A percentile compares a stretch with the other conserved stretches of the same genome.
Conservation (phyloP, 768 basidiomycete species). For the Hydnomerulius pinastri region DNA sequence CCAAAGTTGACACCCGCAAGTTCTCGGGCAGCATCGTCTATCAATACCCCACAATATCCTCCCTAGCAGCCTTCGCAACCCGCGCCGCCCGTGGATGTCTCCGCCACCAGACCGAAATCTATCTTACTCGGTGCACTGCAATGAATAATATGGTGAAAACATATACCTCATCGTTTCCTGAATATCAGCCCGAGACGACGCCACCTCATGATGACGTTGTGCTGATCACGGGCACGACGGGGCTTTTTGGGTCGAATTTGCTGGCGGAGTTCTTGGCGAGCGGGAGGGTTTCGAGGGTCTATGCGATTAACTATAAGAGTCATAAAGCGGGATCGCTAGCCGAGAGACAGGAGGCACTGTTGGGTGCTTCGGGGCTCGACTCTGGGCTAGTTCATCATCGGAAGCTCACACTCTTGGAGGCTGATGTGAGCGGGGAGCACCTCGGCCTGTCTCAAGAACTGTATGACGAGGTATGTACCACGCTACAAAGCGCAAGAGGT, state of each 20-base stretch:
- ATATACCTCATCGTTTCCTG: constrained; percentile 9
- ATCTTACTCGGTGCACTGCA: constrained; percentile 12
- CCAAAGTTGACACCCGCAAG: constrained; percentile 18
- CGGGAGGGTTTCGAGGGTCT: constrained; percentile 21
- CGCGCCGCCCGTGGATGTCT: constrained; percentile 9
- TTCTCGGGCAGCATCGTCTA: constrained; percentile 38
- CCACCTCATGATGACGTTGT: constrained; percentile 14
- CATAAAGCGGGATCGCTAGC: constrained; percentile 14
- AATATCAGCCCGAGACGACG: constrained; percentile 2
- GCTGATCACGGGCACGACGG: constrained; percentile 38
- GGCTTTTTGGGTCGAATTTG: constrained; percentile 33
- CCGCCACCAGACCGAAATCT: constrained; percentile 15
- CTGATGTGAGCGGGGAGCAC: constrained; percentile 17
- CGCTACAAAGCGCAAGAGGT: neutral
- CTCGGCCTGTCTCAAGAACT: constrained; percentile 30
- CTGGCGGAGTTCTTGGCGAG: constrained; percentile 22
- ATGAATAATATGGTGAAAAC: constrained; percentile 13
- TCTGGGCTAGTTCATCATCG: constrained; percentile 23
- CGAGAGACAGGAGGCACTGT: constrained; percentile 27
- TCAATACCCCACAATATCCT: constrained; percentile 35
- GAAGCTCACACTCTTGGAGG: constrained; percentile 37
- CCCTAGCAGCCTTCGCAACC: constrained; percentile 19
- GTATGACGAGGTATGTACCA: constrained; percentile 27
- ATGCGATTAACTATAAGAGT: constrained; percentile 30
- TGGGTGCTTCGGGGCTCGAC: constrained; percentile 35